These are phyloP conservation scores for Glaciozyma martinii DNA, from an alignment of 768 basidiomycete species.

Conservation along the genomic window DNA sequence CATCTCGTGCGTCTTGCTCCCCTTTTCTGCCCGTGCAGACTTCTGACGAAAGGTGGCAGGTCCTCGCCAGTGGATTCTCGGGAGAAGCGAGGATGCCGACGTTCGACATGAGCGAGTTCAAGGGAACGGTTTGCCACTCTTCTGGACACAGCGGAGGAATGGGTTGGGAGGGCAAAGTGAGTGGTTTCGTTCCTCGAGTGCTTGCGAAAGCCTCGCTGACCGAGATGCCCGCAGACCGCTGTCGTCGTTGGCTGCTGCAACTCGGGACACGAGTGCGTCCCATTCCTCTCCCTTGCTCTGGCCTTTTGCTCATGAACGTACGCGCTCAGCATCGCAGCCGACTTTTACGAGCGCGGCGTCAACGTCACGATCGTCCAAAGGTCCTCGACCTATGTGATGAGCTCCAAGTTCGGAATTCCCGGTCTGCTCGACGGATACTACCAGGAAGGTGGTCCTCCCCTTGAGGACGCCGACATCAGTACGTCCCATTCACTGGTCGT, in stretches of 20 bases:
- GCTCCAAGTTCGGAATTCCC: constrained; percentile 29
- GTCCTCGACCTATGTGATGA: constrained; percentile 45
- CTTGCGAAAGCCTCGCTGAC: too few species aligned
- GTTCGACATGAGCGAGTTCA: constrained; percentile 49
- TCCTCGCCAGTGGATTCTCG: constrained; percentile 33
- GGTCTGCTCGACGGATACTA: constrained; percentile 38
- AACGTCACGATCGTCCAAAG: constrained; percentile 48
- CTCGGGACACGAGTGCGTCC: constrained; percentile 41
- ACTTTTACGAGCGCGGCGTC: constrained; percentile 38
- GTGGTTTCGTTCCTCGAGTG: too few species aligned
- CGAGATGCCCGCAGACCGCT: constrained; percentile 44
- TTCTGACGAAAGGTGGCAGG: neutral
- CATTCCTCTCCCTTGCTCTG: neutral
- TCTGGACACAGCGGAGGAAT: constrained; percentile 47
- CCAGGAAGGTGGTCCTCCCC: constrained; percentile 47
- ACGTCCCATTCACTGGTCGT: constrained; percentile 32
- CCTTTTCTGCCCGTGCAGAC: neutral
- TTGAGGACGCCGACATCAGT: constrained; percentile 48
- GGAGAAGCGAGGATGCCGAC: constrained; percentile 32
- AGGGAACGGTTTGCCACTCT: constrained; percentile 58
- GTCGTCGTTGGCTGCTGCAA: constrained; percentile 61
- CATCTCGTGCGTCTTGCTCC: neutral
- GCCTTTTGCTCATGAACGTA: neutral
- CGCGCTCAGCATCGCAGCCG: constrained; percentile 47
- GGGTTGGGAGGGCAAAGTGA: constrained; percentile 51